phyloP scores from a whole-genome alignment of 495 filamentous ascomycete species.

The Cercophora newfieldiana region DNA sequence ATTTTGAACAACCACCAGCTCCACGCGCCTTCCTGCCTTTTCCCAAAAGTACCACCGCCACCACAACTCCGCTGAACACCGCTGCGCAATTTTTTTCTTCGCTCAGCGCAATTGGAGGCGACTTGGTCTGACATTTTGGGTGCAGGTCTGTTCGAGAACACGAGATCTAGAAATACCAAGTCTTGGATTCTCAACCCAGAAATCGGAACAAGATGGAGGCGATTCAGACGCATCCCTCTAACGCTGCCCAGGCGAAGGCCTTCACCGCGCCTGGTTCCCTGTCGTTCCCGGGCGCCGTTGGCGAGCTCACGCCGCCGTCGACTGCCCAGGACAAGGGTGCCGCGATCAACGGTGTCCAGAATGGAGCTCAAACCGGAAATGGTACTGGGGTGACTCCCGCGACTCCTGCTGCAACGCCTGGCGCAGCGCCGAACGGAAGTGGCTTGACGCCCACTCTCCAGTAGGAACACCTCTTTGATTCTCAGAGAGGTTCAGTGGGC shows the following conservation, averaged over 20 bases:
- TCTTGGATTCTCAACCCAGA: slow-evolving; percentile 8
- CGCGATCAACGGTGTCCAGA: slow-evolving; percentile 54
- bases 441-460: slow-evolving; percentile 97
- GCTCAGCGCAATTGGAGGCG: neutral
- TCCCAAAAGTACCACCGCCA: neutral
- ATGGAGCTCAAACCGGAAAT: slow-evolving; percentile 56
- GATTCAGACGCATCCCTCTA: slow-evolving; percentile 86
- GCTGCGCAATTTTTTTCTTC: neutral
- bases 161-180: slow-evolving; percentile 5
- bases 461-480: slow-evolving; percentile 64
- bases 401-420: slow-evolving; percentile 92
- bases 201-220: slow-evolving; percentile 67
- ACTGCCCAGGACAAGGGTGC: slow-evolving; percentile 51
- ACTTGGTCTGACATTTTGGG: neutral
- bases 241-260: slow-evolving; percentile 83
- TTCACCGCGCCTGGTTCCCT: slow-evolving; percentile 87
- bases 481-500: slow-evolving; percentile 44
- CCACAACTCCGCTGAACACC: neutral
- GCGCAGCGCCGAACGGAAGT: slow-evolving; percentile 67
- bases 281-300: slow-evolving; percentile 82
- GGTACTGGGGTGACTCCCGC: slow-evolving; percentile 91
- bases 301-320: slow-evolving; percentile 76
- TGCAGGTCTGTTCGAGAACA: slow-evolving; percentile 28
- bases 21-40: neutral
- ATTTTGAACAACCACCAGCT: neutral